Percentiles rank a stretch among this genome's conserved stretches.
phyloP scores from a whole-genome alignment of 495 filamentous ascomycete species.

The Cercophora sp. region DNA sequence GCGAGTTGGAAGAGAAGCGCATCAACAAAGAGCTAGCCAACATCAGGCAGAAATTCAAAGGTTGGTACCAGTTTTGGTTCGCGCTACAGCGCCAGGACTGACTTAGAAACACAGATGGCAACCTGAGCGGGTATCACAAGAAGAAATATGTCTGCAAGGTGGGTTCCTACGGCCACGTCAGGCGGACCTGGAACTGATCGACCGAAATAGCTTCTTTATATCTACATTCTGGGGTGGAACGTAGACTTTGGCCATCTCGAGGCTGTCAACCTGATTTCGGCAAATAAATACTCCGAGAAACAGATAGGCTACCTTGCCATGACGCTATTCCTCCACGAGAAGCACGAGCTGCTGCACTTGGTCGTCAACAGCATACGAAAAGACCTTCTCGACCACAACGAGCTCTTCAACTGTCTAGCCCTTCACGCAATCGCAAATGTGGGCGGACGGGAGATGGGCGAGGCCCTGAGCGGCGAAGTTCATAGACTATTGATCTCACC shows the following conservation, averaged over 20 bases:
- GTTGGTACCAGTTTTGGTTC: conserved; percentile 32
- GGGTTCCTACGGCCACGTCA: conserved; percentile 10
- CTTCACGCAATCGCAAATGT: conserved; percentile 98
- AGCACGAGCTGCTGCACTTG: conserved; percentile 92
- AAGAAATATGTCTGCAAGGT: conserved; percentile 99
- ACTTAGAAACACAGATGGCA: conserved; percentile 58
- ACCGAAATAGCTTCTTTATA: conserved; percentile 74
- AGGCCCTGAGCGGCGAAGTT: conserved; percentile 88
- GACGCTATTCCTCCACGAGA: conserved; percentile 93
- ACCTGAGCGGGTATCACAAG: conserved; percentile 91
- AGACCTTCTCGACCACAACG: conserved; percentile 89
- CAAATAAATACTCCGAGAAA: conserved; percentile 97
- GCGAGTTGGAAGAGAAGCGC: conserved; percentile 96
- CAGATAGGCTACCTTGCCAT: conserved; percentile 99
- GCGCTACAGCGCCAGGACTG: not conserved
- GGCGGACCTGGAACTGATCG: conserved; percentile 3
- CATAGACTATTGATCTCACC: conserved; percentile 94
- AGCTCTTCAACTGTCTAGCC: conserved; percentile 96
- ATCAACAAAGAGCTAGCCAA: conserved; percentile 99
- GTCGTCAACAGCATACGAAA: conserved; percentile 99
- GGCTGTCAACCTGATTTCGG: conserved; percentile 95
- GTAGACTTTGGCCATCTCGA: conserved; percentile 99
- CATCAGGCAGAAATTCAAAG: conserved; percentile 86
- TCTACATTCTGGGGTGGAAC: conserved; percentile 98
- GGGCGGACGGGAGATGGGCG: conserved; percentile 93